Percentiles rank a stretch among this genome's conserved stretches.
phyloP scores from a whole-genome alignment of 129 eudicot species.

The sunflower (Helianthus annuus) region HanXRQr2.0-SUNRISE NC_035449.2:95200677-95201176 shows the following conservation, averaged over 20 bases:
- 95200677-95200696: too few relatives aligned
- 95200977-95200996: constrained; percentile 14
- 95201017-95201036: constrained; percentile 12
- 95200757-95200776: constrained; percentile 28
- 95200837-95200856: constrained; percentile 10
- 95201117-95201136: neutral
- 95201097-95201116: constrained; percentile 17
- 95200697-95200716: too few relatives aligned
- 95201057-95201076: constrained; percentile 18
- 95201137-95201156: constrained; percentile 15
- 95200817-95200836: constrained; percentile 9
- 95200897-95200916: constrained; percentile 22
- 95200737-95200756: neutral
- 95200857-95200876: constrained; percentile 9
- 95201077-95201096: constrained; percentile 19
- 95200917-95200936: constrained; percentile 21
- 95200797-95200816: constrained; percentile 9
- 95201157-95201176: neutral
- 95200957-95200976: constrained; percentile 15
- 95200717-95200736: too few relatives aligned
- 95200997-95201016: constrained; percentile 8
- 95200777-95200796: constrained; percentile 19
- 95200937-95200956: constrained; percentile 16
- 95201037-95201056: constrained; percentile 9
- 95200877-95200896: constrained; percentile 5